A percentile compares a stretch with the other conserved stretches of the same genome.
phyloP scores from a whole-genome alignment of 1,284 basidiomycete genomes.

The Trametes sp. region DNA sequence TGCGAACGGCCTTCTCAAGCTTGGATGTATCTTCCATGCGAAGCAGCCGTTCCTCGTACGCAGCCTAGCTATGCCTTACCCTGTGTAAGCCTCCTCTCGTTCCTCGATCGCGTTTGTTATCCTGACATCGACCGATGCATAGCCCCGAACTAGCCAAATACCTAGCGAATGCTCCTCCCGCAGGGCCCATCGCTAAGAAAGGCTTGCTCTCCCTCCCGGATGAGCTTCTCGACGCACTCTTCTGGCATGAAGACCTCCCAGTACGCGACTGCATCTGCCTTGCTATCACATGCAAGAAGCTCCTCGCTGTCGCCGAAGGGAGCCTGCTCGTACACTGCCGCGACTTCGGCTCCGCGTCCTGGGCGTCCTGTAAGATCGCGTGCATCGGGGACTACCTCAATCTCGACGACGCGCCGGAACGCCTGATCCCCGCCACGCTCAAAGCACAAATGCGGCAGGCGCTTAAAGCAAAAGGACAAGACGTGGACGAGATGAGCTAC shows the following conservation, averaged over 20 bases:
- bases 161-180: neutral
- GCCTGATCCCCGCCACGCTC: neutral
- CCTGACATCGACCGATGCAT: neutral
- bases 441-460: constrained; percentile 6
- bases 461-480: too few species aligned
- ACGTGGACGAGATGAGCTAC: too few species aligned
- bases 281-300: constrained; percentile 10
- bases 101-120: too few species aligned
- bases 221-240: constrained; percentile 3
- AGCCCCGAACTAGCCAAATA: constrained; percentile 14
- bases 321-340: neutral
- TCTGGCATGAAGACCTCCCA: neutral
- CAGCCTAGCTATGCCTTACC: neutral
- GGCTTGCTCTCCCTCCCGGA: constrained; percentile 18
- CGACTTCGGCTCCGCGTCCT: neutral
- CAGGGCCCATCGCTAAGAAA: neutral
- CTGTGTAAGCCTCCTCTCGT: neutral
- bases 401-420: constrained; percentile 1
- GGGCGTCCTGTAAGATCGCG: constrained; percentile 8
- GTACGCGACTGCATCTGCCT: neutral
- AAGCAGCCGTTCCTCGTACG: constrained; percentile 4
- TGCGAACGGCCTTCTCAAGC: neutral
- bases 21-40: neutral
- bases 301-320: neutral
- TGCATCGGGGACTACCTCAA: neutral